phyloP scores from a whole-genome alignment of 2,329 filamentous ascomycete species.

The Penicillium griseofulvum region DNA sequence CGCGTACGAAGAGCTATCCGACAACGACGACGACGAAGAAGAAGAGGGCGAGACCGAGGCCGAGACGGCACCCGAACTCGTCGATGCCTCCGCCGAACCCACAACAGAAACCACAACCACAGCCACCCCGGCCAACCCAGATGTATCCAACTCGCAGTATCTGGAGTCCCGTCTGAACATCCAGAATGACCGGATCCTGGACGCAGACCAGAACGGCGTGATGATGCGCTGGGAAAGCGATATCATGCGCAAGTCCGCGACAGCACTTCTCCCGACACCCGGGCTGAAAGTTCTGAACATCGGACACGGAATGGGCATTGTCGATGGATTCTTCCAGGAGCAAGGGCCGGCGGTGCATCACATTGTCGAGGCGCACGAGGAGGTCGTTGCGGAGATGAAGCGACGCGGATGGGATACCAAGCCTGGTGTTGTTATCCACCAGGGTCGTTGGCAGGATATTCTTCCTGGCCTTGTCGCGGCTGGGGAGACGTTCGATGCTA shows the following conservation, averaged over 20 bases:
- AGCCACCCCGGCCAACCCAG: constrained; percentile 23
- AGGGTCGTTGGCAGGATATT: constrained; percentile 78
- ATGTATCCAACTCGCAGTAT: constrained; percentile 65
- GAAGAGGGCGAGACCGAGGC: constrained; percentile 8
- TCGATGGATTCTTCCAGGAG: constrained; percentile 72
- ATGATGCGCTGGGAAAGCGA: constrained; percentile 93
- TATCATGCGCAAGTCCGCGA: constrained; percentile 77
- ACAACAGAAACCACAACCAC: constrained; percentile 7
- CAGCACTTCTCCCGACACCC: constrained; percentile 59
- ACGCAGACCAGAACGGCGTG: constrained; percentile 74
- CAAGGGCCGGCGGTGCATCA: constrained; percentile 70
- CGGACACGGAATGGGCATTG: constrained; percentile 87
- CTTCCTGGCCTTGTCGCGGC: constrained; percentile 65
- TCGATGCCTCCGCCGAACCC: constrained; percentile 19
- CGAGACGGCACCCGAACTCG: constrained; percentile 24
- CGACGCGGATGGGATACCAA: constrained; percentile 67
- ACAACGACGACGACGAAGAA: constrained; percentile 36
- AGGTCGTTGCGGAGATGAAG: constrained; percentile 68
- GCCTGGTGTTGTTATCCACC: constrained; percentile 59
- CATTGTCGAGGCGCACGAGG: constrained; percentile 81
- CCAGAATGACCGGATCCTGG: constrained; percentile 65
- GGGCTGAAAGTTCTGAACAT: constrained; percentile 77
- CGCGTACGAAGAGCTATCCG: constrained; percentile 68
- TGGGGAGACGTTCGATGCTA: constrained; percentile 73
- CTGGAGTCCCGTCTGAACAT: constrained; percentile 66